These are phyloP conservation scores for Pistacia vera DNA, from an alignment of 345 rosid genomes.

Conservation along the genomic window DNA sequence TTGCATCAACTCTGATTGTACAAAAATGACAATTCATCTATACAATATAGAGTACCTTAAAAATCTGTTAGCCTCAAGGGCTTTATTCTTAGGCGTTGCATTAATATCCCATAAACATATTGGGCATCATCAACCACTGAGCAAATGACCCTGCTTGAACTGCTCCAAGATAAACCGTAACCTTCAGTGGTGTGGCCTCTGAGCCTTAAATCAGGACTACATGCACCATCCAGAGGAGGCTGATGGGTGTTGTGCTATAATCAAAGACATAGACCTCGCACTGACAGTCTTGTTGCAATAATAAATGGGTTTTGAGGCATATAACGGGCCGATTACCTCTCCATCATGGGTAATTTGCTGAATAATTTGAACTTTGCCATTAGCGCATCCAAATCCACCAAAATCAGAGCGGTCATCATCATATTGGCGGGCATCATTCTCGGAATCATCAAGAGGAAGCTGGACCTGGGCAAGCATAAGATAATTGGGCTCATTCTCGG, in stretches of 20 bases:
- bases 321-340: conserved; percentile 94
- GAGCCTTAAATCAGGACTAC: conserved; percentile 84
- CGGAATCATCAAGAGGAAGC: conserved; percentile 91
- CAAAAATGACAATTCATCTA: not conserved
- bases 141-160: conserved; percentile 89
- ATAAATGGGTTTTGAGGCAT: conserved; percentile 95
- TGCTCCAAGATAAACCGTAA: conserved; percentile 96
- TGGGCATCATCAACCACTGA: conserved; percentile 99
- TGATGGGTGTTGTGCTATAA: conserved; percentile 92
- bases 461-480: conserved; percentile 97
- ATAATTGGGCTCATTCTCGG: conserved; percentile 97
- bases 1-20: not conserved
- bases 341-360: conserved; percentile 99
- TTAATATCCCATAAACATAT: conserved; percentile 97
- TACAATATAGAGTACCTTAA: conserved; percentile 51
- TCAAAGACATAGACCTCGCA: conserved; percentile 93
- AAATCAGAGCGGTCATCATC: conserved; percentile 82
- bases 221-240: conserved; percentile 90
- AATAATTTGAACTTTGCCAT: conserved; percentile 95
- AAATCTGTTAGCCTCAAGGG: conserved; percentile 86
- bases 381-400: conserved; percentile 87
- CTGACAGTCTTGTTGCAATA: conserved; percentile 96
- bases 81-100: conserved; percentile 71
- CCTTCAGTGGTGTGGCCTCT: conserved; percentile 97
- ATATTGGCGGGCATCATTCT: conserved; percentile 91